A percentile compares a stretch with the other conserved stretches of the same genome.
Conservation (phyloP, 2,329 filamentous ascomycete species). For the Exophiala dermatitidis region DNA sequence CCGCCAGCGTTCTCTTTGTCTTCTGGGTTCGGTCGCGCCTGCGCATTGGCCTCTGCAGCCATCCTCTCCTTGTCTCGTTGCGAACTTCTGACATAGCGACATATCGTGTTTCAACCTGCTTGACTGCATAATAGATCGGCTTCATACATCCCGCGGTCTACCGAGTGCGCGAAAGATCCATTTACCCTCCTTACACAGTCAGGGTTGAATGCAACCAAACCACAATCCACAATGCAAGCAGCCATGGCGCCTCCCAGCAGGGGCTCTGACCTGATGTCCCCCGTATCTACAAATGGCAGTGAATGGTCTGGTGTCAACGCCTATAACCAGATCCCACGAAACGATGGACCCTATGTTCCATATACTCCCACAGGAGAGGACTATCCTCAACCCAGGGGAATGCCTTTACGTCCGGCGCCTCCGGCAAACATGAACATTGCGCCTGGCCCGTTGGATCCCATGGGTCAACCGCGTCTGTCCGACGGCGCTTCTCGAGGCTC, state of each 20-base stretch:
- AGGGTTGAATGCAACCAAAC: constrained; percentile 1
- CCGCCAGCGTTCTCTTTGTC: background rate
- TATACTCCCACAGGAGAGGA: constrained; percentile 14
- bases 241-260: constrained; percentile 14
- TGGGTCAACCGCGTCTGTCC: constrained; percentile 39
- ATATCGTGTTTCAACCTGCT: constrained; percentile 16
- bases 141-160: background rate
- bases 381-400: constrained; percentile 10
- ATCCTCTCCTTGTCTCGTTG: constrained; percentile 16
- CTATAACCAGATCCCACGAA: constrained; percentile 47
- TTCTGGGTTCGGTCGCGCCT: constrained; percentile 7
- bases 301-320: constrained; percentile 69
- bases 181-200: background rate
- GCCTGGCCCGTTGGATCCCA: constrained; percentile 17
- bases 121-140: background rate
- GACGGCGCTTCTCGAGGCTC: constrained; percentile 47
- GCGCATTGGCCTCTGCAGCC: constrained; percentile 11
- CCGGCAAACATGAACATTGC: constrained; percentile 15
- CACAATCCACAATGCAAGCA: constrained; percentile 16
- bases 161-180: background rate
- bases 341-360: constrained; percentile 43
- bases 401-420: constrained; percentile 13
- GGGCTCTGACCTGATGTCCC: constrained; percentile 48
- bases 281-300: constrained; percentile 71
- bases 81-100: constrained; percentile 17